Evolutionary conservation across 164 flowering plant species (phyloP), one percentile per base, ranked within the genome.

Genomic region (Pachysandra terminalis): DNA sequence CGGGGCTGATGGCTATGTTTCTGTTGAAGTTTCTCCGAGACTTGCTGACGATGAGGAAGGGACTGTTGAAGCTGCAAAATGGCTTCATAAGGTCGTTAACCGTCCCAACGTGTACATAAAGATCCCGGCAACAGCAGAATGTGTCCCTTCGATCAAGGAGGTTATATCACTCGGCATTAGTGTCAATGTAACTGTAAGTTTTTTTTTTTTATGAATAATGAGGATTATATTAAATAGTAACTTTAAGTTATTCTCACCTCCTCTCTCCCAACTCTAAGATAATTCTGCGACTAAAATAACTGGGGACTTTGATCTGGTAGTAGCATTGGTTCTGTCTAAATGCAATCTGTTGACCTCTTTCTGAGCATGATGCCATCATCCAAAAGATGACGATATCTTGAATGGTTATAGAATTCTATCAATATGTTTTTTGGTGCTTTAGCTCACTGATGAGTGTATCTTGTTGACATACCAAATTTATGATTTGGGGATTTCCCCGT

Each of bases 141-240:
- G 98, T 69, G 51, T 95, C 56, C 95, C 98, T 73, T 90, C 99
- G 68, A 90, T 95, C 75, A 84, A 82, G 89, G 80, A 88, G 61
- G 93, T 87, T 32, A 95, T 95, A 71, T 79, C 97, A 27, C 71
- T 62, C 32, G 99, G 97, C 58, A 95, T 95, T 66, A 95, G 99
- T 59, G 98, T 95, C 73, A 92, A 95, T 80, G 99, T 95, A 24
- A 95, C 99, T 65, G 99, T 94, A 84, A 89, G 95, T 89, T 67
- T 32, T 13, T 49, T 59, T 19, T 13, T n/a, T n/a, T n/a, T n/a
- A n/a, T n/a, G n/a, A n/a, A n/a, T n/a, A n/a, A n/a, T n/a, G n/a
- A n/a, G n/a, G n/a, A n/a, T n/a, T n/a, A n/a, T n/a, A n/a, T n/a
- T n/a, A n/a, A n/a, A n/a, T n/a, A n/a, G n/a, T n/a, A n/a, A n/a